Base-by-base conservation (phyloP, 2,329 filamentous ascomycete species). In the Exophiala xenobiotica region DNA sequence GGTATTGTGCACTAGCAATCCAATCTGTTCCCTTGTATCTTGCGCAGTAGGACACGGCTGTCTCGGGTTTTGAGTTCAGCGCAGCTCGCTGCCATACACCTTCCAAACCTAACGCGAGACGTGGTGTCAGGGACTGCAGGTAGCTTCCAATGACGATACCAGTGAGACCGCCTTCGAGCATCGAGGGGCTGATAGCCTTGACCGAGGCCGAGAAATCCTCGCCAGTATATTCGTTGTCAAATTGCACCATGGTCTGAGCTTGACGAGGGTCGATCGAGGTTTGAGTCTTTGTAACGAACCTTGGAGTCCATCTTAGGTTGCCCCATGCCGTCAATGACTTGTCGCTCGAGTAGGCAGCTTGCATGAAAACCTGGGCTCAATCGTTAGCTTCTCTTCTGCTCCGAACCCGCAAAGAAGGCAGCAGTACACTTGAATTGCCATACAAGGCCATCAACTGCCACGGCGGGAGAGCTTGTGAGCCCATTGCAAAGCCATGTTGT, bases 101-200 rank as follows among this genome's bases (percentile, higher is more conserved):
- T 74, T 99, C 93, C 55, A 97, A 78, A 63, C 93, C 93, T 46
- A 99, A 78, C 42, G 92, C 83, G 57, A 99, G 81, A 65, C 82
- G 86, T 56, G 90, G 87, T 33, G 93, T 99, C 56, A 99, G 76
- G 44, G 90, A 88, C 74, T 99, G 93, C 54, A 99, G 81, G 74
- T 97, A 97, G 77, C 88, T 93, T 64, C 89, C 91, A 65, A 99
- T 91, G 70, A 90, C 90, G 73, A 97, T 96, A 64, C 93, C 93
- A 20, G 92, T 99, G 45, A 96, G 73, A 49, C 90, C 90, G 53
- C 93, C 92, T 68, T 97, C 91, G 46, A 99, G 81, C 61, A 86
- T 78, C 4, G 90, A 96, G n/a, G 93, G 93, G 77, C 97, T 97
- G 68, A 97, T 82, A 66, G 90, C 85, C 78, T 97, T 99, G 63